Base-by-base conservation (phyloP, 1,284 basidiomycete species). In the Flammula alnicola region DNA sequence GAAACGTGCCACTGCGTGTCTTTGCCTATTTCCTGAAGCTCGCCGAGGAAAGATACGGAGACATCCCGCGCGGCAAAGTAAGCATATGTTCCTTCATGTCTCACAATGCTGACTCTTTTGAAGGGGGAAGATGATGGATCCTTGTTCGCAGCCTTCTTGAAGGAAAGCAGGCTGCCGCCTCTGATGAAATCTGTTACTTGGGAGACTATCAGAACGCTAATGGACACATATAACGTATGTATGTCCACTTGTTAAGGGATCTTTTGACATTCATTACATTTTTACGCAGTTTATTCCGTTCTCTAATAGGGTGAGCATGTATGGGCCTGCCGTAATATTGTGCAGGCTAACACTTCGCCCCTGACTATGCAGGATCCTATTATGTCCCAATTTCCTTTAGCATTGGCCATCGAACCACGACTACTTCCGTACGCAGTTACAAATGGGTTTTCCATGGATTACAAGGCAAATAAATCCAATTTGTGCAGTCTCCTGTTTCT, bases 361-460 rank as follows among this genome's bases (percentile, higher is more conserved):
- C 25, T 32, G 30, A 31, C 38, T 51, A 55, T 47, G 17, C 43
- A 88, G 84, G 87, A 90, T 61, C 86, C 86, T 22, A 76, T 90
- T 65, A 86, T 86, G 81, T 76, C 78, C 7, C 84, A 87, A 59
- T 83, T 89, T 49, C 87, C 88, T 14, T 75, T 89, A 45, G 86
- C 81, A 1, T 73, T 90, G 26, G 84, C 87, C 11, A 79, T 88
- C 50, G 87, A 89, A 65, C 87, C 87, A 12, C 78, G 82, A 43
- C 67, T 90, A n/a, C 74, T 90, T 32, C 85, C 86, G 0, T 79
- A 78, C 50, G 87, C 88, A 4, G 77, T 80, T 22, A 73, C 75
- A 22, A 90, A 90, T 67, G 87, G 87, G 7, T 89, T 89, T 60
- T 67, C 70, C 36, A 86, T 90, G 83, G 86, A 90, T 63, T 76